Percentiles rank a stretch among this genome's conserved stretches.
Evolutionary conservation across 1,284 basidiomycete species (phyloP).

Genomic region (Neolentinus lepideus): DNA sequence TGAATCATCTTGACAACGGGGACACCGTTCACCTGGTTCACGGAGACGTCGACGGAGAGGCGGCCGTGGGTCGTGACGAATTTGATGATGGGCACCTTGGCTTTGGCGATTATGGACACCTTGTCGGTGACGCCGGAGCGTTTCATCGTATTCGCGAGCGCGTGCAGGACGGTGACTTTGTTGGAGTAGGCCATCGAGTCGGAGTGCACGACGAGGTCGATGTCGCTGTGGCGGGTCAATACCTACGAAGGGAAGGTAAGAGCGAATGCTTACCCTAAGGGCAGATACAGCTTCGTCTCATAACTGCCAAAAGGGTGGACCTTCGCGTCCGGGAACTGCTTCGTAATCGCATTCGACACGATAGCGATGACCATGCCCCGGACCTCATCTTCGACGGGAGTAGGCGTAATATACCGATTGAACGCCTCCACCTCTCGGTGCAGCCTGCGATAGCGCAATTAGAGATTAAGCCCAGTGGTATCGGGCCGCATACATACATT

Average conservation of each 20-base stretch:
- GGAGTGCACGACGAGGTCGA: conserved; percentile 71
- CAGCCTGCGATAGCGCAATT: conserved; percentile 41
- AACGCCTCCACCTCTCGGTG: conserved; percentile 85
- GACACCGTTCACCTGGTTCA: conserved; percentile 86
- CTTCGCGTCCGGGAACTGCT: conserved; percentile 72
- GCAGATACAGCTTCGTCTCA: conserved; percentile 92
- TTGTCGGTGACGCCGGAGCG: conserved; percentile 53
- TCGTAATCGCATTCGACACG: conserved; percentile 62
- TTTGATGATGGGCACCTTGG: conserved; percentile 92
- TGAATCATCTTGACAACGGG: conserved; percentile 78
- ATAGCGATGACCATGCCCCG: conserved; percentile 72
- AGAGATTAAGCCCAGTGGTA: not conserved
- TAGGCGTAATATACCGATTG: conserved; percentile 83
- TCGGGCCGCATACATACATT: conserved; percentile 43
- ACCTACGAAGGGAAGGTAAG: not conserved
- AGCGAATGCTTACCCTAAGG: conserved; percentile 67
- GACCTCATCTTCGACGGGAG: conserved; percentile 78
- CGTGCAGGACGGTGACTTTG: conserved; percentile 50
- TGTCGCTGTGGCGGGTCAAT: conserved; percentile 43
- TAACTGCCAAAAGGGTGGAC: conserved; percentile 91
- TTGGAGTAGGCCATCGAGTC: conserved; percentile 55
- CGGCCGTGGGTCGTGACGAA: conserved; percentile 76
- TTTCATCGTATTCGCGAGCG: conserved; percentile 60
- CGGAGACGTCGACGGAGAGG: conserved; percentile 85
- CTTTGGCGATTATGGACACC: conserved; percentile 84